Base-by-base conservation (phyloP, 2,329 filamentous ascomycete genomes). In the Hirsutella rhossiliensis region DNA sequence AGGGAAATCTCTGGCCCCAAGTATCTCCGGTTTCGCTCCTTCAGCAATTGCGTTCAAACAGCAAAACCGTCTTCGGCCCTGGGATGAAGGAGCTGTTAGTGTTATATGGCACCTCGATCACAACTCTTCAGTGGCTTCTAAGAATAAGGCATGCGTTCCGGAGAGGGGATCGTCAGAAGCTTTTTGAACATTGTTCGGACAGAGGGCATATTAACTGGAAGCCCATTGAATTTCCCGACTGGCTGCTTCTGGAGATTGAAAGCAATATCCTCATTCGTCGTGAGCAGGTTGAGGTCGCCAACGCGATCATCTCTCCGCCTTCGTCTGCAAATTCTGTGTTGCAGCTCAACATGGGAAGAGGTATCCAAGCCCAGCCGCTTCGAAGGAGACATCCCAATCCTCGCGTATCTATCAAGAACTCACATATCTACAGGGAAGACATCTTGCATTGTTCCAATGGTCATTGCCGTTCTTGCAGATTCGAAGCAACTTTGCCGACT, bases 281-380 rank as follows among this genome's bases (percentile, higher is more conserved):
- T 0, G 72, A 74, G 3, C 81, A 86, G 49, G 66, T 81, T 1
- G 67, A 78, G 5, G 79, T 86, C 7, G 80, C 81, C 0, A 50
- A 62, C 2, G 74, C 76, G 0, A 85, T 76, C 17, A 77, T 80
- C 2, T 60, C 60, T 0, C 80, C 80, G 0, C 44, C 52, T 0
- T 75, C 72, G 0, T 60, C 62, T 0, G 49, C 59, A 0, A 83
- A 82, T 46, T 77, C 77, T 0, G 75, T 83, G 0, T 50, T 82
- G 1, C 80, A 84, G 48, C 70, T 84, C 59, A 78, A 82, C 47
- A 84, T 84, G 79, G 80, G 80, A 0, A 69, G 80, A 61, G 73
- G 72, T 62, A 55, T n/a, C 53, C 23, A 23, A 4, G n/a, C n/a
- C n/a, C n/a, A 23, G 23, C 23, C 23, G 7, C 4, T 4, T 7